Percentiles rank a stretch among this genome's conserved stretches.
These are phyloP conservation scores for Argentina anserina DNA, from an alignment of 306 rosid species.

Conservation along the genomic window DNA sequence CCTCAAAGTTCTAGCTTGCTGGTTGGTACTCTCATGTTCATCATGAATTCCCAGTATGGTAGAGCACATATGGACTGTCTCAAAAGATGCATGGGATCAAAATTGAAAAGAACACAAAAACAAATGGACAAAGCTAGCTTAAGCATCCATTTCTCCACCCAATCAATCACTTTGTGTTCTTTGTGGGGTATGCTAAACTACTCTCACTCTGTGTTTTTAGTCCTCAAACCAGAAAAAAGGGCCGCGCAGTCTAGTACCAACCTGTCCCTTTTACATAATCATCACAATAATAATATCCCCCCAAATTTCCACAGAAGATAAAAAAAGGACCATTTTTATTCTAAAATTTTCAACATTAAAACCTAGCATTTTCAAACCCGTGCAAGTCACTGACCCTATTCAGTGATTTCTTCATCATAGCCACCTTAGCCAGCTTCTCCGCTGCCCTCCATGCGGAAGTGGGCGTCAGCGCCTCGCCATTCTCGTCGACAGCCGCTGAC, in stretches of 20 bases:
- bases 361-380: conserved; percentile 90
- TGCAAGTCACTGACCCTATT: conserved; percentile 75
- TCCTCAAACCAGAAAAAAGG: conserved; percentile 18
- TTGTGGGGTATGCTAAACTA: conserved; percentile 13
- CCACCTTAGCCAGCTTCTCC: conserved; percentile 79
- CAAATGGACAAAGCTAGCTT: background rate
- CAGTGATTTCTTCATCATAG: conserved; percentile 66
- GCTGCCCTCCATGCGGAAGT: conserved; percentile 86
- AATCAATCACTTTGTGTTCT: background rate
- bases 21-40: background rate
- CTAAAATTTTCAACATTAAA: conserved; percentile 23
- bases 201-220: background rate
- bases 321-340: background rate
- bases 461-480: conserved; percentile 79
- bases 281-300: background rate
- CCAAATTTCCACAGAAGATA: background rate
- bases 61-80: background rate
- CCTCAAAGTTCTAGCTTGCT: background rate
- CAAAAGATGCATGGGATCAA: background rate
- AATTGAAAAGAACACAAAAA: background rate
- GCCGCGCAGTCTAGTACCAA: conserved; percentile 38
- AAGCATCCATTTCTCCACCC: background rate
- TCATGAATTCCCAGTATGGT: background rate
- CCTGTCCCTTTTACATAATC: conserved; percentile 27
- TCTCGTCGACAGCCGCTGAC: conserved; percentile 42